Evolutionary conservation across 2,329 filamentous ascomycete genomes (phyloP), one percentile per base, ranked within the genome.

Genomic region (Shiraia bambusicola): DNA sequence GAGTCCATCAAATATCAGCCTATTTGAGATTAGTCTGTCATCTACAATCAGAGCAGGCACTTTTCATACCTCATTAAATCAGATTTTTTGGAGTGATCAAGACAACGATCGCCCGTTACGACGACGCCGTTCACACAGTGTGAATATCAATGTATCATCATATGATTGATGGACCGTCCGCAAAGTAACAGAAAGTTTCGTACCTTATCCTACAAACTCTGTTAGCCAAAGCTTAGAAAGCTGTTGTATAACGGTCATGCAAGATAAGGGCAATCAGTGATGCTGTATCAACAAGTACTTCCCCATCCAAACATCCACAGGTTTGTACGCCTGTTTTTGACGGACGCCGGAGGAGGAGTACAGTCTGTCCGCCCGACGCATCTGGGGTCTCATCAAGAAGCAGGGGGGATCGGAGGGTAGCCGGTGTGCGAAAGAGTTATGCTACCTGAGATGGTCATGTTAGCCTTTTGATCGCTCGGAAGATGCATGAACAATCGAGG

Each of bases 321-420:
- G 78, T 80, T 83, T 83, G 80, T 83, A 83, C 77, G 78, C 72
- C 73, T 73, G 71, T 70, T 78, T 72, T 75, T 61, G 55, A 69
- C 68, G 76, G 73, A 72, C 75, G 75, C 63, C 64, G 65, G 67
- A 63, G 63, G 56, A 71, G 66, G 72, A 71, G 75, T 72, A 76
- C 72, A 61, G 72, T 84, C 76, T 83, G 80, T 82, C 80, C 80
- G 80, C 80, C 80, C 79, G 80, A 79, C 80, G 80, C 80, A 82
- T 83, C 79, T 79, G 78, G 66, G 71, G 75, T 83, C 77, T 76
- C 65, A 65, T 83, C 80, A 82, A 78, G 61, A 66, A 48, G 53
- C 49, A 59, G 41, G 46, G 46, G 42, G 15, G 15, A 35, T 15
- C 31, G 43, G 36, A 32, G 29, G 37, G 44, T 54, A 40, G 48